Conservation (phyloP, 208 protist species). For the Ichthyophonus hoferi region DNA sequence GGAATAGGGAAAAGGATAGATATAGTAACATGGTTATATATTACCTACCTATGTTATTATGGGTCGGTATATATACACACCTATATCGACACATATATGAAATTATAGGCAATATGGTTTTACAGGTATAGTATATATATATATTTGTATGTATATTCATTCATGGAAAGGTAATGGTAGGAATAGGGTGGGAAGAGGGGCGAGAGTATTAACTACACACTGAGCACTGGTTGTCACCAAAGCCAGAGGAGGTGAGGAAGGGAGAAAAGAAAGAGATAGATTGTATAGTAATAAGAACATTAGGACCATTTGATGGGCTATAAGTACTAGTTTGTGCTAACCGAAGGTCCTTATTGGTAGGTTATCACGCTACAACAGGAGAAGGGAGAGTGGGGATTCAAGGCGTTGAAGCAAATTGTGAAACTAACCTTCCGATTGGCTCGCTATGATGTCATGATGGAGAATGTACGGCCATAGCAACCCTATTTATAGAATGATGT, state of each 20-base stretch:
- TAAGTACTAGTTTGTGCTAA: background rate
- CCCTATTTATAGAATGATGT: too few relatives aligned
- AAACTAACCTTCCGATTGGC: slow-evolving; percentile 66
- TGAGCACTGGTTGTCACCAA: background rate
- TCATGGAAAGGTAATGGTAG: background rate
- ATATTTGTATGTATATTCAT: background rate
- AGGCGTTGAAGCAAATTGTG: slow-evolving; percentile 82
- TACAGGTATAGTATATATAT: too few relatives aligned
- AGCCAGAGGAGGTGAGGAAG: background rate
- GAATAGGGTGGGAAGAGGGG: background rate
- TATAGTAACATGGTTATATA: background rate
- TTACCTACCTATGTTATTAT: background rate
- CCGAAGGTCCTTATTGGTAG: background rate
- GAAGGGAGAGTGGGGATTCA: slow-evolving; percentile 81
- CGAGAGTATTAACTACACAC: background rate
- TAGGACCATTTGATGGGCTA: background rate
- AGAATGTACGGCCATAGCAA: background rate
- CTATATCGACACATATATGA: too few relatives aligned
- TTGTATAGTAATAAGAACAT: background rate
- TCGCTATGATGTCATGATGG: slow-evolving; percentile 24
- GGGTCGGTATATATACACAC: background rate
- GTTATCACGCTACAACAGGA: background rate
- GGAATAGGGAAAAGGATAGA: background rate
- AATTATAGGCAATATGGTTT: too few relatives aligned
- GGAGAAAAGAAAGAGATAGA: background rate